Conservation (phyloP, 352 stramenopile genomes). For the Blastocystis sp. region DNA sequence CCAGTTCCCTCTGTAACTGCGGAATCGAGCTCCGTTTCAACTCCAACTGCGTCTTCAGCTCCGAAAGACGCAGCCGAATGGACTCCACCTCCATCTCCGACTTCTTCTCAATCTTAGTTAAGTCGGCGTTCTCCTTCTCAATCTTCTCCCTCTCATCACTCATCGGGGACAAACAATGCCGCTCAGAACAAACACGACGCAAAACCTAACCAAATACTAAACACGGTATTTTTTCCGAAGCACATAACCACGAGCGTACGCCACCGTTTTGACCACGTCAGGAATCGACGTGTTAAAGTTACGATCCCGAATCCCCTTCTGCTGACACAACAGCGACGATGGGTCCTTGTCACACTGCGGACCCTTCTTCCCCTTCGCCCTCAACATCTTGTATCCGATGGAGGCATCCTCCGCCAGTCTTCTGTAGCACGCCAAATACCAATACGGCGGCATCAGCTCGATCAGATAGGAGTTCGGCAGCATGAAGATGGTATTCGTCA, state of each 20-base stretch:
- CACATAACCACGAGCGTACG: not conserved
- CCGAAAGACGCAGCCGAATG: slow-evolving; percentile 4
- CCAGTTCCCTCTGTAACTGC: not conserved
- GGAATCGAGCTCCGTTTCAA: slow-evolving; percentile 26
- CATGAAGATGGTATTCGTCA: slow-evolving; percentile 59
- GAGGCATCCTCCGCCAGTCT: slow-evolving; percentile 28
- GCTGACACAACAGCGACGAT: not conserved
- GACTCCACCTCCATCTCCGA: slow-evolving; percentile 22
- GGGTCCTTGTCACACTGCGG: slow-evolving; percentile 51
- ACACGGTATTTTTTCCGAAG: slow-evolving; percentile 41
- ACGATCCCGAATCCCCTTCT: slow-evolving; percentile 44
- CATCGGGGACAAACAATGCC: slow-evolving; percentile 54
- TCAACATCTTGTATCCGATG: slow-evolving; percentile 47
- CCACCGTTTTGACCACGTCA: slow-evolving; percentile 29
- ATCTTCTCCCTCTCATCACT: slow-evolving; percentile 5
- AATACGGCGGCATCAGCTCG: slow-evolving; percentile 69
- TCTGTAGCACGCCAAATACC: slow-evolving; percentile 59
- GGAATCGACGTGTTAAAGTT: slow-evolving; percentile 52
- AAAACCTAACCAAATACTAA: not conserved
- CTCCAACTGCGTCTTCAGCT: slow-evolving; percentile 10
- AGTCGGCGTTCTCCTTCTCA: slow-evolving; percentile 5
- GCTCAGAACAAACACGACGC: no score
- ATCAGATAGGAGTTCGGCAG: slow-evolving; percentile 66
- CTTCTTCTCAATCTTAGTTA: slow-evolving; percentile 1
- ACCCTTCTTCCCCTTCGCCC: slow-evolving; percentile 58